Percentiles rank a stretch among this genome's conserved stretches.
These are phyloP conservation scores for Alternaria metachromatica DNA, from an alignment of 2,329 filamentous ascomycete genomes.

Conservation along the genomic window DNA sequence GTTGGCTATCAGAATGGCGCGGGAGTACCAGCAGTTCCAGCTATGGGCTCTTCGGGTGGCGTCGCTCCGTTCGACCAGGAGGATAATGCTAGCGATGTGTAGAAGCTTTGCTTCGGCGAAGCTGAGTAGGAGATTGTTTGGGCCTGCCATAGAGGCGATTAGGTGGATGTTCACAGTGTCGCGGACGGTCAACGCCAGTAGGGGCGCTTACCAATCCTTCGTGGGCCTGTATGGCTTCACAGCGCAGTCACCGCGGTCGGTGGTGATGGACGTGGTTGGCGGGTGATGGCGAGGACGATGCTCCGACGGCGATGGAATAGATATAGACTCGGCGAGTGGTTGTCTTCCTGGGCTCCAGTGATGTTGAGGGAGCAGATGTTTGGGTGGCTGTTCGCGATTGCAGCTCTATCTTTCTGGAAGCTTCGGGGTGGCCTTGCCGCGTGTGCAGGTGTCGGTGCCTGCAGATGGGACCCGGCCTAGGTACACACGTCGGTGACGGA, in stretches of 20 bases:
- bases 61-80: constrained; percentile 39
- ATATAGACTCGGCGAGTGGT: not conserved
- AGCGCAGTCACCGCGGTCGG: not conserved
- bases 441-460: constrained; percentile 24
- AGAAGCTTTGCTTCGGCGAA: constrained; percentile 43
- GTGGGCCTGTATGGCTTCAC: not conserved
- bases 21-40: constrained; percentile 37
- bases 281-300: not conserved
- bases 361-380: not conserved
- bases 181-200: constrained; percentile 18
- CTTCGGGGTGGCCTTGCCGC: constrained; percentile 23
- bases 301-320: not conserved
- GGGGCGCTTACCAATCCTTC: constrained; percentile 24
- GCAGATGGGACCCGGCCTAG: constrained; percentile 1
- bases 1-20: constrained; percentile 33
- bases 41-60: constrained; percentile 31
- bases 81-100: constrained; percentile 38
- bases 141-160: constrained; percentile 41
- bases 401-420: constrained; percentile 30
- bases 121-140: constrained; percentile 39
- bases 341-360: not conserved
- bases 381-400: not conserved
- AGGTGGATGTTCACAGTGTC: constrained; percentile 17
- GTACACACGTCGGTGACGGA: constrained; percentile 20
- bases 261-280: not conserved